Conservation (phyloP, 805 yeast species). For the Lipomyces spencermartinsiae region DNA sequence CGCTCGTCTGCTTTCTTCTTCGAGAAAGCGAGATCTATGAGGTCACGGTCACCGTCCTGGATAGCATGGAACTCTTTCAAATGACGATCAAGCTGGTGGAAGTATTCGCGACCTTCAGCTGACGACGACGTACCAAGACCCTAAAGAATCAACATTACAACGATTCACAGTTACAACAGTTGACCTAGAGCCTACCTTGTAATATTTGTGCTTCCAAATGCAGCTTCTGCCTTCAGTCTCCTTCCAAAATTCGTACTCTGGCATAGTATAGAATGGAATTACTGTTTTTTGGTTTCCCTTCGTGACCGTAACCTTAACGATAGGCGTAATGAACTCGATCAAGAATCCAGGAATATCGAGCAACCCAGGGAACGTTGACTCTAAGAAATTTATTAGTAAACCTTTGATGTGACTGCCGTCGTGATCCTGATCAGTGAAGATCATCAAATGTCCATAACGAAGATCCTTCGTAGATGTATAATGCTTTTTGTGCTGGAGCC, state of each 20-base stretch:
- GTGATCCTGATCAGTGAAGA: conserved; percentile 99
- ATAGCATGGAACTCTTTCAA: conserved; percentile 83
- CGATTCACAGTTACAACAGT: neutral
- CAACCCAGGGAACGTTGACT: conserved; percentile 92
- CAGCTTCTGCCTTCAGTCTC: conserved; percentile 74
- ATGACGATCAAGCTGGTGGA: conserved; percentile 82
- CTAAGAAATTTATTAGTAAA: conserved; percentile 87
- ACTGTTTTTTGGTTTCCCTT: conserved; percentile 54
- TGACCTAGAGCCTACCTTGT: conserved; percentile 53
- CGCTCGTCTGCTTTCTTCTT: conserved; percentile 96
- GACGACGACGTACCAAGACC: conserved; percentile 96
- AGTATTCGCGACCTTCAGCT: conserved; percentile 85
- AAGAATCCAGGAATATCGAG: conserved; percentile 89
- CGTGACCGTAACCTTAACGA: conserved; percentile 83
- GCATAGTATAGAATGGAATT: conserved; percentile 88
- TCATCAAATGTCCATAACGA: conserved; percentile 96
- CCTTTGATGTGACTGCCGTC: conserved; percentile 99
- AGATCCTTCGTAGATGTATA: conserved; percentile 76
- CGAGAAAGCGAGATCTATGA: conserved; percentile 90
- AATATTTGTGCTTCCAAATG: conserved; percentile 92
- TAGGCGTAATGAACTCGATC: conserved; percentile 94
- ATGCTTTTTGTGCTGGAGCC: conserved; percentile 87
- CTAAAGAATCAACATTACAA: conserved; percentile 29
- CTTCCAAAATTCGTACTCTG: conserved; percentile 94
- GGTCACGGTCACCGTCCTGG: conserved; percentile 70